These are phyloP conservation scores for Trametes meyenii DNA, from an alignment of 768 basidiomycete species.

Conservation along the genomic window DNA sequence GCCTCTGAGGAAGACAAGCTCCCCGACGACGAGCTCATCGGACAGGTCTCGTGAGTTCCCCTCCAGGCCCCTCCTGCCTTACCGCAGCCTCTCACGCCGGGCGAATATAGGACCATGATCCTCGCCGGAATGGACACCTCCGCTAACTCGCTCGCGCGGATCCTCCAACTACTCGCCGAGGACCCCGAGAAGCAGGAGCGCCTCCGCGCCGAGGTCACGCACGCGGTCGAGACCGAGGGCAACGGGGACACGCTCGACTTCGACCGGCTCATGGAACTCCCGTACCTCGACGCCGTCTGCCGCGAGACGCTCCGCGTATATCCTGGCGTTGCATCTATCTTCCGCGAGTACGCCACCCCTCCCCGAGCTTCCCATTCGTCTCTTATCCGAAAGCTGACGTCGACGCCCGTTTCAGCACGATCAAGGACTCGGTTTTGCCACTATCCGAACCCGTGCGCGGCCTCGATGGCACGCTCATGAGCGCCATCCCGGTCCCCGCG, in stretches of 20 bases:
- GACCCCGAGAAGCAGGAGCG: constrained; percentile 33
- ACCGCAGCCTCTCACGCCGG: not conserved
- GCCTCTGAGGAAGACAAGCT: constrained; percentile 28
- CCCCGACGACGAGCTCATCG: constrained; percentile 31
- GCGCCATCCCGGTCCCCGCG: constrained; percentile 42
- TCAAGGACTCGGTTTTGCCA: constrained; percentile 44
- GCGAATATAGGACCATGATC: constrained; percentile 24
- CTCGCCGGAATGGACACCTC: constrained; percentile 35
- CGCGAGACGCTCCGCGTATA: constrained; percentile 28
- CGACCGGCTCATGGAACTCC: constrained; percentile 32
- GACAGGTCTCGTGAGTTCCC: constrained; percentile 30
- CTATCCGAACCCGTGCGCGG: constrained; percentile 42
- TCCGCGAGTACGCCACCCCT: constrained; percentile 21
- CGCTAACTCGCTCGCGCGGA: constrained; percentile 33
- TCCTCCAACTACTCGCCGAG: constrained; percentile 30
- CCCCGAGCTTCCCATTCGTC: not conserved
- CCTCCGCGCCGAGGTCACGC: constrained; percentile 31
- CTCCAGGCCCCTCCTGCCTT: not conserved
- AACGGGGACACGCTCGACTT: constrained; percentile 26
- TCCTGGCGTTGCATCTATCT: constrained; percentile 9
- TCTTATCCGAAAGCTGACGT: not conserved
- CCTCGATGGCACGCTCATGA: constrained; percentile 40
- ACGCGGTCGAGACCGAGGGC: constrained; percentile 10
- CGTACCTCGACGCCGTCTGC: constrained; percentile 35
- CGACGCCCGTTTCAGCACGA: constrained; percentile 31